These are phyloP conservation scores for Bryoglossum gracile DNA, from an alignment of 495 filamentous ascomycete species.

Conservation along the genomic window DNA sequence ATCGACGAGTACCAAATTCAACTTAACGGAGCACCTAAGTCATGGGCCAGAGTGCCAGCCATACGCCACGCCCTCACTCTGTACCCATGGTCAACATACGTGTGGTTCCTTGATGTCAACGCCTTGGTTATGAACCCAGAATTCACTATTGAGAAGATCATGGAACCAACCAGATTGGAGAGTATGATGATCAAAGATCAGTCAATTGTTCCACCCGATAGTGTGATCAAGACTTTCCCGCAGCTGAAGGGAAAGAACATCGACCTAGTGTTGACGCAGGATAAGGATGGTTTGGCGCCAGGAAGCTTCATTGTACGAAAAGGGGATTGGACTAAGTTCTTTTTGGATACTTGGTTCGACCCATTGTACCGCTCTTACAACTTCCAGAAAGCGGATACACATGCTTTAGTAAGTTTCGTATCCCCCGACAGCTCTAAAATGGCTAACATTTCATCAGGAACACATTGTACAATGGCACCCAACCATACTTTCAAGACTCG, in stretches of 20 bases:
- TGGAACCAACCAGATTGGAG: slow-evolving; percentile 59
- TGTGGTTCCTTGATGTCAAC: slow-evolving; percentile 80
- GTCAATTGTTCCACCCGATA: slow-evolving; percentile 87
- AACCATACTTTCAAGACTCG: slow-evolving; percentile 86
- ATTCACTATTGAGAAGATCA: slow-evolving; percentile 58
- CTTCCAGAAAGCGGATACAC: slow-evolving; percentile 88
- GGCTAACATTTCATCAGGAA: slow-evolving; percentile 44
- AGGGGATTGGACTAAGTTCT: slow-evolving; percentile 86
- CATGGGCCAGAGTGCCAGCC: slow-evolving; percentile 81
- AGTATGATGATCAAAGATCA: slow-evolving; percentile 75
- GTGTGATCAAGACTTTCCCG: slow-evolving; percentile 90
- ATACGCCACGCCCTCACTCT: slow-evolving; percentile 81
- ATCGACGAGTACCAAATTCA: slow-evolving; percentile 71
- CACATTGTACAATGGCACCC: slow-evolving; percentile 97
- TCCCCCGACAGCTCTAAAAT: background rate
- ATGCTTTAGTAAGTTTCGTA: slow-evolving; percentile 67
- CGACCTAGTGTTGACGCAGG: slow-evolving; percentile 79
- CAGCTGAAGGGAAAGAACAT: slow-evolving; percentile 70
- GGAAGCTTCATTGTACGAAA: slow-evolving; percentile 73
- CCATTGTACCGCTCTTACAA: slow-evolving; percentile 89
- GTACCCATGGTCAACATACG: slow-evolving; percentile 63
- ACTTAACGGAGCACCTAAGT: slow-evolving; percentile 52
- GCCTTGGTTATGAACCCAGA: slow-evolving; percentile 86
- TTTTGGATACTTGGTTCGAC: slow-evolving; percentile 95
- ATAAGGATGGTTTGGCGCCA: slow-evolving; percentile 68